Evolutionary conservation across 768 basidiomycete species (phyloP).

Genomic region (Atractiella rhizophila): DNA sequence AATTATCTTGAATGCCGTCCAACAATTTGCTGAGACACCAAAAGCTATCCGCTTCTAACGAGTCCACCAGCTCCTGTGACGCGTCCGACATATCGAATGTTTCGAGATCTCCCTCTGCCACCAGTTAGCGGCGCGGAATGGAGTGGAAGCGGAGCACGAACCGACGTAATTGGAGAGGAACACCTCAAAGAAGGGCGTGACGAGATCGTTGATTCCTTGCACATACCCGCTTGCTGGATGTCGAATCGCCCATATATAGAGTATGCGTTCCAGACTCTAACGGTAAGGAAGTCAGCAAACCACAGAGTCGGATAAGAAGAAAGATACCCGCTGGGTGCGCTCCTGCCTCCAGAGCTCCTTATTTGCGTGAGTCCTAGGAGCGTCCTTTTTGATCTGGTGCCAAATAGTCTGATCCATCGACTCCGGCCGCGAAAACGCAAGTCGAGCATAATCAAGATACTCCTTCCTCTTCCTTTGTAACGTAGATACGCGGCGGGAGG

Average conservation of each 20-base stretch:
- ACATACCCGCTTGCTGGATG: conserved; percentile 98
- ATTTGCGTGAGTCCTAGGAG: conserved; percentile 80
- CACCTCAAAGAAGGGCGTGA: conserved; percentile 90
- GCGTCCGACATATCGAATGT: conserved; percentile 54
- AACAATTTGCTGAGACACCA: conserved; percentile 90
- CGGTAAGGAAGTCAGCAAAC: neutral
- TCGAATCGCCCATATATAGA: conserved; percentile 97
- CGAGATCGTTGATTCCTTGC: conserved; percentile 96
- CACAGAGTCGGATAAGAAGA: neutral
- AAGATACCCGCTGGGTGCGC: conserved; percentile 58
- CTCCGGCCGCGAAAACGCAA: conserved; percentile 65
- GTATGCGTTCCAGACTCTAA: conserved; percentile 72
- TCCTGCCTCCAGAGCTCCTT: conserved; percentile 73
- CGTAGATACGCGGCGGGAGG: conserved; percentile 43
- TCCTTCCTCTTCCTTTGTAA: conserved; percentile 76
- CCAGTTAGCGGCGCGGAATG: neutral
- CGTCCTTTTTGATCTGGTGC: conserved; percentile 98
- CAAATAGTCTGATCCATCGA: conserved; percentile 88
- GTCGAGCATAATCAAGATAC: conserved; percentile 63
- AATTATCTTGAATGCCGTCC: conserved; percentile 96
- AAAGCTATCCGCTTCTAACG: conserved; percentile 88
- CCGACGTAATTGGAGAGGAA: conserved; percentile 89
- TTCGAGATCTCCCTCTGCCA: conserved; percentile 67
- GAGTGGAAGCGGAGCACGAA: conserved; percentile 21
- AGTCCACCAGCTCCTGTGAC: conserved; percentile 42